Evolutionary conservation across 768 basidiomycete species (phyloP).

Genomic region (Glaciozyma antarctica): DNA sequence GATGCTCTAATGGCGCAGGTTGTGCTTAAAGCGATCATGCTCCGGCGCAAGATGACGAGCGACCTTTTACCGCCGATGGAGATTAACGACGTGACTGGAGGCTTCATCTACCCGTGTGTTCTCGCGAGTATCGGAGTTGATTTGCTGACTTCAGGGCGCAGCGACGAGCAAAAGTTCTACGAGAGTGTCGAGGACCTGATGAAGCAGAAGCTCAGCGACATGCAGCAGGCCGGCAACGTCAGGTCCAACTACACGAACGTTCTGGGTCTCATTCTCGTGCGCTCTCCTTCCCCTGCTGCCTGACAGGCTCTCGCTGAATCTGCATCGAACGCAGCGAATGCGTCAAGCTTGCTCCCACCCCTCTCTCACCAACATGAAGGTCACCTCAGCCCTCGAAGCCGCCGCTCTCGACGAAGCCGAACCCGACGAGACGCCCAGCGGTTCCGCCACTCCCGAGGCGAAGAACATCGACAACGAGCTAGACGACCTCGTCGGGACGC

Average conservation of each 20-base stretch:
- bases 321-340: slow-evolving; percentile 63
- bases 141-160: neutral
- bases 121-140: neutral
- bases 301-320: neutral
- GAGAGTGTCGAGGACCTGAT: slow-evolving; percentile 54
- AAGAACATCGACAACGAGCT: slow-evolving; percentile 46
- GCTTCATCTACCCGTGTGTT: slow-evolving; percentile 50
- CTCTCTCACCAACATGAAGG: slow-evolving; percentile 20
- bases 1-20: slow-evolving; percentile 54
- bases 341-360: slow-evolving; percentile 61
- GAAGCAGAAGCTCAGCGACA: slow-evolving; percentile 51
- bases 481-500: slow-evolving; percentile 65
- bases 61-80: slow-evolving; percentile 60
- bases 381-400: slow-evolving; percentile 45
- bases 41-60: slow-evolving; percentile 71
- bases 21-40: slow-evolving; percentile 76
- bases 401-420: slow-evolving; percentile 43
- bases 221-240: slow-evolving; percentile 49
- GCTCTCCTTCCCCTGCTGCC: neutral
- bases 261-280: slow-evolving; percentile 38
- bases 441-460: slow-evolving; percentile 34
- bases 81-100: slow-evolving; percentile 62
- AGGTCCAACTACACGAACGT: slow-evolving; percentile 42
- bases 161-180: slow-evolving; percentile 71
- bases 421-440: slow-evolving; percentile 39